Conservation (phyloP, 2,329 filamentous ascomycete species). For the Aspergillus hortae region DNA sequence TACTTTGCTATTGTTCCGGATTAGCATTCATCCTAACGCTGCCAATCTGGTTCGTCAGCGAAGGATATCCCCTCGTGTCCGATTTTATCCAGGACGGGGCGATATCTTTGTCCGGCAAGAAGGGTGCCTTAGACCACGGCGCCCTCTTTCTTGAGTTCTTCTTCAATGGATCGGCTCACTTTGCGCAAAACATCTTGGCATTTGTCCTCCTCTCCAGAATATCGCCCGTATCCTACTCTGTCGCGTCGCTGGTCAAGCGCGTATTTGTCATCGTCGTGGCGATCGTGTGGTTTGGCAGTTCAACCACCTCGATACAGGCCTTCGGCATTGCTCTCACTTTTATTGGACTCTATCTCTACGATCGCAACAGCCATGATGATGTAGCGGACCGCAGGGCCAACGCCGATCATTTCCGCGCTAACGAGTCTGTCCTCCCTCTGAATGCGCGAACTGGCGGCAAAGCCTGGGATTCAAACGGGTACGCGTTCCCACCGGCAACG, state of each 20-base stretch:
- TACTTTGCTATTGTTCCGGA: conserved; percentile 94
- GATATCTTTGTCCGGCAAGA: conserved; percentile 70
- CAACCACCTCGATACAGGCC: conserved; percentile 77
- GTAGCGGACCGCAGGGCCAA: conserved; percentile 78
- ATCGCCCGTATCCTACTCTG: conserved; percentile 94
- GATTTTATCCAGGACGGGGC: conserved; percentile 81
- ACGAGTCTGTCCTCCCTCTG: conserved; percentile 66
- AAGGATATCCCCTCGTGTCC: conserved; percentile 72
- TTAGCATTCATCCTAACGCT: conserved; percentile 83
- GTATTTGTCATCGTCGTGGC: conserved; percentile 95
- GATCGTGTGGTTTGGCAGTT: conserved; percentile 92
- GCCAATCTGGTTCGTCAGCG: conserved; percentile 90
- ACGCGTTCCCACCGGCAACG: conserved; percentile 29
- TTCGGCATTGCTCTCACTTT: conserved; percentile 87
- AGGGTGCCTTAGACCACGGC: conserved; percentile 66
- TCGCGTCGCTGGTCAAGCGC: conserved; percentile 92
- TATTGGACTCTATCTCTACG: conserved; percentile 89
- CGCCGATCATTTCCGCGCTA: conserved; percentile 59
- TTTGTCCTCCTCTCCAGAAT: conserved; percentile 91
- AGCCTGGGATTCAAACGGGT: conserved; percentile 35
- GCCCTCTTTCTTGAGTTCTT: conserved; percentile 74
- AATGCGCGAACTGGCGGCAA: conserved; percentile 36
- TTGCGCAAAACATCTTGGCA: conserved; percentile 91
- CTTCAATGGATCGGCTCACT: conserved; percentile 97
- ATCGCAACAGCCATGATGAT: conserved; percentile 82